These are phyloP conservation scores for Chytriomyces sp. DNA, from an alignment of 192 early-diverging fungal genomes.

Conservation along the genomic window DNA sequence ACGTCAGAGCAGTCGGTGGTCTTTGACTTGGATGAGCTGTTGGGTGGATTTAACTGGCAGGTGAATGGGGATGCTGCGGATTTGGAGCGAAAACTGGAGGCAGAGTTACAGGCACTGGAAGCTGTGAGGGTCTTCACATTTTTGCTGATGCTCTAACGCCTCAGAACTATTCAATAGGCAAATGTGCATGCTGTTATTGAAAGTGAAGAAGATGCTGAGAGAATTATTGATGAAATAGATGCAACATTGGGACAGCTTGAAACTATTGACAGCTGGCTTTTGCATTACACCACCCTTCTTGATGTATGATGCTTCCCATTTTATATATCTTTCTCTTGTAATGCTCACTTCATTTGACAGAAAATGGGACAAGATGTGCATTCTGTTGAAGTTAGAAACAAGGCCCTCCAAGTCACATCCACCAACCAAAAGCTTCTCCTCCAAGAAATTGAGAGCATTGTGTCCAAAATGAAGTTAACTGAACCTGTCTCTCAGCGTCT, in stretches of 20 bases:
- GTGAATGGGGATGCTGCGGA: conserved; percentile 85
- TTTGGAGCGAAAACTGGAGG: conserved; percentile 78
- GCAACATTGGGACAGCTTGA: conserved; percentile 78
- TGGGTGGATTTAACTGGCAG: conserved; percentile 86
- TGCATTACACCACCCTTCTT: conserved; percentile 81
- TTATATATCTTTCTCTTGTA: neutral
- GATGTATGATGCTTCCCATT: conserved; percentile 57
- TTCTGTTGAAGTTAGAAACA: conserved; percentile 91
- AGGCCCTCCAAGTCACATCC: conserved; percentile 85
- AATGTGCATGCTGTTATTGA: conserved; percentile 95
- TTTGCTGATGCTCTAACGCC: neutral
- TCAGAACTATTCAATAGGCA: conserved; percentile 60
- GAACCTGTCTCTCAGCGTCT: conserved; percentile 20
- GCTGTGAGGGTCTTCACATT: conserved; percentile 52
- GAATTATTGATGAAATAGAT: conserved; percentile 82
- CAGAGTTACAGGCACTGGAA: conserved; percentile 86
- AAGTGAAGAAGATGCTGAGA: conserved; percentile 82
- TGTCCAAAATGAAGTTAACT: conserved; percentile 42
- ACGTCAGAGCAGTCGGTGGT: neutral
- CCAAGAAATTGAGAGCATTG: conserved; percentile 79
- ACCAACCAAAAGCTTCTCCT: conserved; percentile 86
- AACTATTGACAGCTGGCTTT: conserved; percentile 85
- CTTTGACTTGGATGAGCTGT: conserved; percentile 43
- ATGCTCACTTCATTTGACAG: conserved; percentile 38
- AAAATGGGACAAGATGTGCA: conserved; percentile 93